Evolutionary conservation across 345 rosid species (phyloP), one percentile per base, ranked within the genome.

Genomic region (Cochlearia excelsa): DNA sequence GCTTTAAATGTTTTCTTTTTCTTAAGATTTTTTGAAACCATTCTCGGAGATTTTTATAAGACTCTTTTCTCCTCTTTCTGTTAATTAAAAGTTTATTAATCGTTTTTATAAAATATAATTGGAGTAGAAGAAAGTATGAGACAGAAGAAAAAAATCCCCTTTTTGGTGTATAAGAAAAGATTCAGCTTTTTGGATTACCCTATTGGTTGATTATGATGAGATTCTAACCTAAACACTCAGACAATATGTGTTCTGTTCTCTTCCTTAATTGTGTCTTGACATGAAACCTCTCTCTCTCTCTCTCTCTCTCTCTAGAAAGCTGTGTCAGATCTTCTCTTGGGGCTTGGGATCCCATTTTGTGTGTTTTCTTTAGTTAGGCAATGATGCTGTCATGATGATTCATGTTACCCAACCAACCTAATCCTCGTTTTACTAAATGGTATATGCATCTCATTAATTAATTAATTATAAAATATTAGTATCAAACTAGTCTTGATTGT

Each of bases 341-440:
- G 66, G 66, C 4, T 51, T 71, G 33, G 65, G 31, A 16, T 16
- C 26, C 58, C 56, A 45, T 52, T 26, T 50, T 57, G 59, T 56
- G 69, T 16, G 23, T 16, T 57, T 63, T 73, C 53, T 43, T 72
- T 69, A 69, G 73, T 42, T 74, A 71, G 43, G 26, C 64, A 69
- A 76, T 78, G 75, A 70, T 72, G 62, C 58, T 61, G 55, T 53
- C 71, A 76, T 63, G 48, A 71, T 73, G 48, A 71, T 73, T 62
- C 74, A 54, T 61, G 47, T 48, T 54, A 30, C 42, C 67, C 23
- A 16, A 16, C 23, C 0, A 16, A 60, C 66, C 59, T 59, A 71
- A 58, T 63, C 61, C 60, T 71, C 35, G 44, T 27, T 51, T 51
- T 45, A 57, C 2, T 49, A 44, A 51, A 54, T 6, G 4, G 41